phyloP scores from a whole-genome alignment of 768 basidiomycete species.

The Jaapia argillacea region DNA sequence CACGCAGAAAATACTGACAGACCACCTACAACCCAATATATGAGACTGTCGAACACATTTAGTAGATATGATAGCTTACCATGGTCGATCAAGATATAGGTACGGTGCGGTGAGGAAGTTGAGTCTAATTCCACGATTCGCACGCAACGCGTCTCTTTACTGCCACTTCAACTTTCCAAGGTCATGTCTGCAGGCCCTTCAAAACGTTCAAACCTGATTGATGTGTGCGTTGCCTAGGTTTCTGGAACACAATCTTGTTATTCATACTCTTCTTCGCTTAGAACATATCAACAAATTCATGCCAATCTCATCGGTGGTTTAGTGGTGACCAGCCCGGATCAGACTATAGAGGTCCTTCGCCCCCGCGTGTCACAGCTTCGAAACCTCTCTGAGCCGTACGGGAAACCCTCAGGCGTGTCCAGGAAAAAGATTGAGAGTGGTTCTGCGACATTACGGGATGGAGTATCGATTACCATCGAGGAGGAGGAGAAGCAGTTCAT shows the following conservation, averaged over 20 bases:
- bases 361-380: constrained; percentile 49
- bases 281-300: constrained; percentile 60
- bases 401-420: constrained; percentile 58
- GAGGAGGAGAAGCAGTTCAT: constrained; percentile 63
- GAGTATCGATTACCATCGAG: constrained; percentile 50
- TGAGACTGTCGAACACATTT: no score
- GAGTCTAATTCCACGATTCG: background rate
- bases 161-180: background rate
- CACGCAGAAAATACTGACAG: constrained; percentile 54
- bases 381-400: constrained; percentile 54
- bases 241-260: no score
- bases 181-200: constrained; percentile 35
- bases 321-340: constrained; percentile 48
- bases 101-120: no score
- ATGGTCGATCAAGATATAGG: no score
- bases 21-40: constrained; percentile 39
- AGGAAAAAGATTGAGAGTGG: constrained; percentile 57
- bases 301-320: constrained; percentile 45
- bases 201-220: constrained; percentile 61
- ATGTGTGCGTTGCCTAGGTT: constrained; percentile 45
- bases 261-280: constrained; percentile 14
- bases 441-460: constrained; percentile 59
- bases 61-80: no score
- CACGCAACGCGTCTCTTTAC: background rate
- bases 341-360: constrained; percentile 46